These are phyloP conservation scores for Tulasnella calospora DNA, from an alignment of 768 basidiomycete species.

Conservation along the genomic window DNA sequence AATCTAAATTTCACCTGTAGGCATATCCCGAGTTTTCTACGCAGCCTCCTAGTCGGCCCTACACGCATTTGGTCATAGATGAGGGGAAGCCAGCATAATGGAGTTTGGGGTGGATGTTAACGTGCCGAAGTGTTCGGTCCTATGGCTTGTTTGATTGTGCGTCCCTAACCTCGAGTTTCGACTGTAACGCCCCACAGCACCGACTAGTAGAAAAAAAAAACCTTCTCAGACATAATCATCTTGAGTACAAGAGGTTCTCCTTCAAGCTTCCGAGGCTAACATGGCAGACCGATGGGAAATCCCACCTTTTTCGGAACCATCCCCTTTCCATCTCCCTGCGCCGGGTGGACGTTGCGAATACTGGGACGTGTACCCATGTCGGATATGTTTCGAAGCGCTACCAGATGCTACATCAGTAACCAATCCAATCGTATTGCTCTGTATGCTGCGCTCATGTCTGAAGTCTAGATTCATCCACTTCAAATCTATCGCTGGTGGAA, in stretches of 20 bases:
- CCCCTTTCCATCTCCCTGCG: neutral
- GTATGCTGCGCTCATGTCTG: neutral
- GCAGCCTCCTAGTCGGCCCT: too few species aligned
- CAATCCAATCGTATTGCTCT: neutral
- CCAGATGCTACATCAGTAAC: neutral
- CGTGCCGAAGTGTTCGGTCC: neutral
- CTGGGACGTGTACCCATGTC: neutral
- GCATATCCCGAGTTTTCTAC: too few species aligned
- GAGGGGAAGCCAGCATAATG: too few species aligned
- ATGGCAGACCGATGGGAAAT: neutral
- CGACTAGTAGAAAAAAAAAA: neutral
- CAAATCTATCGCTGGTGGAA: neutral
- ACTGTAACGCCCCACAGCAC: neutral
- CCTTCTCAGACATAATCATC: neutral
- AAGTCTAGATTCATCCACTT: neutral
- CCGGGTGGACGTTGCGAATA: neutral
- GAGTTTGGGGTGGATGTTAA: neutral
- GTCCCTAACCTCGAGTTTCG: neutral
- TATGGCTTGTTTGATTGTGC: neutral
- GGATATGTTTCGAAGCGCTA: neutral
- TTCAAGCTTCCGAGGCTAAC: neutral
- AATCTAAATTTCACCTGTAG: too few species aligned
- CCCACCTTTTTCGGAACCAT: neutral
- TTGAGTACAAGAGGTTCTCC: neutral
- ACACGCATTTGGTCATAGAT: too few species aligned